These are phyloP conservation scores for Pythium monospermum DNA, from an alignment of 352 stramenopile species.

Conservation along the genomic window DNA sequence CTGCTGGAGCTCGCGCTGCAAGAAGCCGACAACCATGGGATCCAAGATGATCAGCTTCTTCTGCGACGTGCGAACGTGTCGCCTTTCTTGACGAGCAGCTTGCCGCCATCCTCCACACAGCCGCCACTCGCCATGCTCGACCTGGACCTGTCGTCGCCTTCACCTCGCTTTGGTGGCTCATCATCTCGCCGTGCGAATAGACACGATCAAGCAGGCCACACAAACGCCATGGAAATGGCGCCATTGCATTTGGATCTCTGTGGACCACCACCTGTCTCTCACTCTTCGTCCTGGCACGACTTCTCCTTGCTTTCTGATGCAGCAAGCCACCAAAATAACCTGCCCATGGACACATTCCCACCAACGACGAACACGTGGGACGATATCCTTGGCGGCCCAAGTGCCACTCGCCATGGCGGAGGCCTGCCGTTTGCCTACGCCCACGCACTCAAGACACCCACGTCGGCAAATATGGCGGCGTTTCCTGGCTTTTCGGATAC, in stretches of 20 bases:
- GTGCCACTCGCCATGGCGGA: neutral
- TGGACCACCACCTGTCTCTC: neutral
- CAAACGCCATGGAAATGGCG: neutral
- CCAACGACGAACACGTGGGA: slow-evolving; percentile 3
- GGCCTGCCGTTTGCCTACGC: neutral
- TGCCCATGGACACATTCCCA: neutral
- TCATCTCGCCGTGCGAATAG: neutral
- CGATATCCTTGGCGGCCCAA: slow-evolving; percentile 1
- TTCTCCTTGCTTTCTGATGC: neutral
- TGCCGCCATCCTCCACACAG: slow-evolving; percentile 10
- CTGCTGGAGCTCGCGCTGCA: slow-evolving; percentile 34
- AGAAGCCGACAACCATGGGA: slow-evolving; percentile 25
- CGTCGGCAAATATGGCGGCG: neutral
- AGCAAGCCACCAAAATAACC: neutral
- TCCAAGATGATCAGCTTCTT: slow-evolving; percentile 23
- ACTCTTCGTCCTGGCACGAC: neutral
- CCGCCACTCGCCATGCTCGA: neutral
- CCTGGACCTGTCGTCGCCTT: neutral
- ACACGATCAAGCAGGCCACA: no score
- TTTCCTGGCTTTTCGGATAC: slow-evolving; percentile 1
- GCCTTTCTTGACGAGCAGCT: slow-evolving; percentile 30
- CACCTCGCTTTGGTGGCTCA: neutral
- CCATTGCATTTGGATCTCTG: neutral
- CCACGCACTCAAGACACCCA: slow-evolving; percentile 12
- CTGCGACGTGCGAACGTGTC: slow-evolving; percentile 29